phyloP scores from a whole-genome alignment of 148 eudicot genomes.

The Vaccinium macrocarpon region DNA sequence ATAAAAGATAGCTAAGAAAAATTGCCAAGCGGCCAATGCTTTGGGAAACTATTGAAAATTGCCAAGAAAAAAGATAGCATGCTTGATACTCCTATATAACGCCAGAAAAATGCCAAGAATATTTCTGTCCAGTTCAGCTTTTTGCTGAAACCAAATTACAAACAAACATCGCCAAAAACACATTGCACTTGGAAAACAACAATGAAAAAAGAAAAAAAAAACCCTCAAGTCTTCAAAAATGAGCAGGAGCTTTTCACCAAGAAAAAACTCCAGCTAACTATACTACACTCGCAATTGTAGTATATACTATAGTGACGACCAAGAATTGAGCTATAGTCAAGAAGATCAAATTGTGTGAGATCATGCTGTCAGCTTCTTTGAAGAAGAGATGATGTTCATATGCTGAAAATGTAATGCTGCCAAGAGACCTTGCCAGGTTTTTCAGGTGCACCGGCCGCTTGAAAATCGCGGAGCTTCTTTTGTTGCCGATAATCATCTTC shows the following conservation, averaged over 20 bases:
- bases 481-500: too few relatives aligned
- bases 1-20: too few relatives aligned
- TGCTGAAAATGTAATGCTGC: too few relatives aligned
- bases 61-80: too few relatives aligned
- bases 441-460: too few relatives aligned
- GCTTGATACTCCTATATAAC: too few relatives aligned
- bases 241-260: neutral
- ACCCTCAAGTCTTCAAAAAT: neutral
- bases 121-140: neutral
- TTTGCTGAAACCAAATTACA: neutral
- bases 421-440: too few relatives aligned
- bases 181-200: neutral
- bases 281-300: slow-evolving; percentile 11
- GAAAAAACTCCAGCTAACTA: slow-evolving; percentile 21
- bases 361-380: slow-evolving; percentile 67
- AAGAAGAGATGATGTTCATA: slow-evolving; percentile 42
- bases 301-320: slow-evolving; percentile 22
- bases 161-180: slow-evolving; percentile 6
- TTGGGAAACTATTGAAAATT: too few relatives aligned
- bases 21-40: too few relatives aligned
- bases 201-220: neutral
- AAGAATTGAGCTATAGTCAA: neutral
- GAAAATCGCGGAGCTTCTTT: too few relatives aligned
- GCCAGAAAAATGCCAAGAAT: neutral
- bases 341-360: slow-evolving; percentile 4